These are phyloP conservation scores for Eutypella sp. DNA, from an alignment of 2,329 filamentous ascomycete genomes.

Conservation along the genomic window DNA sequence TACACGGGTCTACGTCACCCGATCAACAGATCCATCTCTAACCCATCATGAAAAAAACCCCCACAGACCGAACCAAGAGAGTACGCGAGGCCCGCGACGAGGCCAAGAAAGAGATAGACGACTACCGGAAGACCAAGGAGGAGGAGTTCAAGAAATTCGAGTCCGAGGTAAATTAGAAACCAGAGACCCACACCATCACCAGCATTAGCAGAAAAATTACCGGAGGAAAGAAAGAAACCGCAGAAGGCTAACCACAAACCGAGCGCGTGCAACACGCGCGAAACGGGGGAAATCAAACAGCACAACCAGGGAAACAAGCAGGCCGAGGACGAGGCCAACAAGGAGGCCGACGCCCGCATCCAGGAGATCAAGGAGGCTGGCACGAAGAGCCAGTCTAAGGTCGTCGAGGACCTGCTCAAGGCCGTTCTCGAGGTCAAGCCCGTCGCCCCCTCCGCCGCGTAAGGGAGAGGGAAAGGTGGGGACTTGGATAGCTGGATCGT, in stretches of 20 bases:
- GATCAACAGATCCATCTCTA: no score
- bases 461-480: neutral
- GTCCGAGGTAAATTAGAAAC: constrained; percentile 47
- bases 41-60: constrained; percentile 10
- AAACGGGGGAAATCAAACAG: constrained; percentile 49
- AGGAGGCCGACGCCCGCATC: constrained; percentile 76
- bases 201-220: neutral
- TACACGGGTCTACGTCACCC: no score
- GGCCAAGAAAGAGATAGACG: constrained; percentile 95
- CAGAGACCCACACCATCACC: neutral
- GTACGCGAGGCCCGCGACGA: constrained; percentile 95
- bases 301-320: constrained; percentile 85
- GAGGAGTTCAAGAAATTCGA: constrained; percentile 94
- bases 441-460: constrained; percentile 38
- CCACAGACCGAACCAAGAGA: constrained; percentile 77
- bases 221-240: neutral
- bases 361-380: constrained; percentile 77
- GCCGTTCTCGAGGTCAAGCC: constrained; percentile 85
- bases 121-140: constrained; percentile 86
- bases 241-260: no score
- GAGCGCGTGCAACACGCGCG: no score
- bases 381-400: constrained; percentile 70
- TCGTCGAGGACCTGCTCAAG: constrained; percentile 76
- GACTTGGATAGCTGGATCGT: no score
- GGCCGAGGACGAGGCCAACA: constrained; percentile 72